A percentile compares a stretch with the other conserved stretches of the same genome.
phyloP scores from a whole-genome alignment of 2,329 filamentous ascomycete species.

The Fusarium poae region DNA sequence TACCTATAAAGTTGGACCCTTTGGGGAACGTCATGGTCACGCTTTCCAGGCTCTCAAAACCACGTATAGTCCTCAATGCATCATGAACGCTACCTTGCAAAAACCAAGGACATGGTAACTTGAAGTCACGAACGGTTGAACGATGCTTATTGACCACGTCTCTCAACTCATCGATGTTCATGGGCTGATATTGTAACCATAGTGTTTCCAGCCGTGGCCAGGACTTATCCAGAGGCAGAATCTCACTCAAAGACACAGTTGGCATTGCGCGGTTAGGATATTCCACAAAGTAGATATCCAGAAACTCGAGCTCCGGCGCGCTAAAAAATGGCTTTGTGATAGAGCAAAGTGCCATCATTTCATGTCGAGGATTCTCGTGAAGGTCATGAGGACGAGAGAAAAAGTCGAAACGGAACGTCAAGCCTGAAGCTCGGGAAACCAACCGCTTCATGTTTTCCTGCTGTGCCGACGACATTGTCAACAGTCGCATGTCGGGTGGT shows the following conservation, averaged over 20 bases:
- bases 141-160: neutral
- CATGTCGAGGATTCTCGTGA: neutral
- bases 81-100: conserved; percentile 1
- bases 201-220: neutral
- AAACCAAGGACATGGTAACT: neutral
- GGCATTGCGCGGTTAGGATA: neutral
- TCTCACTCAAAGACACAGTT: neutral
- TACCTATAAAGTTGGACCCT: neutral
- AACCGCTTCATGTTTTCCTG: neutral
- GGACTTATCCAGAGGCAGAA: neutral
- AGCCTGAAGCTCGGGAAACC: neutral
- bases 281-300: neutral
- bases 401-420: neutral
- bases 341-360: conserved; percentile 7
- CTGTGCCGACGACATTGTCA: neutral
- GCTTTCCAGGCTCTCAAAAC: neutral
- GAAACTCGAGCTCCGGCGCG: neutral
- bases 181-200: neutral
- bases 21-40: neutral
- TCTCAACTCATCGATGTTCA: neutral
- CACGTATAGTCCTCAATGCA: neutral
- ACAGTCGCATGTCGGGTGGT: neutral
- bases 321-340: conserved; percentile 4
- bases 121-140: neutral
- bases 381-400: neutral